phyloP scores from a whole-genome alignment of 768 basidiomycete genomes.

The Pholiota microspora region DNA sequence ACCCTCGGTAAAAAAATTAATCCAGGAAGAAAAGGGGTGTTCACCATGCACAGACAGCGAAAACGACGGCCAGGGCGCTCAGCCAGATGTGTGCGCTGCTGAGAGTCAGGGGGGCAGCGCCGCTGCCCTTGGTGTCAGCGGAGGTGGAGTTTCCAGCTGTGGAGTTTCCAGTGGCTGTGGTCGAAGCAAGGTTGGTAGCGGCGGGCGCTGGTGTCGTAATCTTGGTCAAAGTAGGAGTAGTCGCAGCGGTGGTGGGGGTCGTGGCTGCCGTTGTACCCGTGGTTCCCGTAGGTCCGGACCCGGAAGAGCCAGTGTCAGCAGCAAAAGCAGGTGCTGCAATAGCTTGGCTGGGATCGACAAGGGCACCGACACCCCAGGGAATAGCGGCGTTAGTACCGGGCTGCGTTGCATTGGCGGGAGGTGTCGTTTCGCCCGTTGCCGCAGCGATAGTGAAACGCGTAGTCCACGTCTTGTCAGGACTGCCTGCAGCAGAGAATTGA shows the following conservation, averaged over 20 bases:
- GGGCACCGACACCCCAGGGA: conserved; percentile 64
- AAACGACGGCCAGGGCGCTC: not conserved
- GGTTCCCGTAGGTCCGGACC: not conserved
- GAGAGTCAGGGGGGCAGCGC: not conserved
- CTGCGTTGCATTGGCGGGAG: conserved; percentile 53
- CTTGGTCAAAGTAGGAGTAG: not conserved
- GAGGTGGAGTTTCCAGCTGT: not conserved
- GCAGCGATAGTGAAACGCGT: conserved; percentile 74
- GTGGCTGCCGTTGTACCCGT: not conserved
- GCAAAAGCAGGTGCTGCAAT: conserved; percentile 31
- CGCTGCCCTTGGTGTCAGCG: not conserved
- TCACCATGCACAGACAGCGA: not conserved
- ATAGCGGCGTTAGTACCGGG: conserved; percentile 49
- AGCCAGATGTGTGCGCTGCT: not conserved
- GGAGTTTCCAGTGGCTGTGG: conserved; percentile 8
- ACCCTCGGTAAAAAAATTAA: not conserved
- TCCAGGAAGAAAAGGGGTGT: not conserved
- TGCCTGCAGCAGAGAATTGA: conserved; percentile 55
- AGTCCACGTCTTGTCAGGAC: conserved; percentile 57
- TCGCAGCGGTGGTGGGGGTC: not conserved
- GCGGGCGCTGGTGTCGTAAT: not conserved
- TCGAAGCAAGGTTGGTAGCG: not conserved
- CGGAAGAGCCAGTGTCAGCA: not conserved
- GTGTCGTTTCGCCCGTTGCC: conserved; percentile 37
- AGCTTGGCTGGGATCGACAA: conserved; percentile 45